A percentile compares a stretch with the other conserved stretches of the same genome.
These are phyloP conservation scores for Nicotiana knightiana DNA, from an alignment of 257 asterid species.

Conservation along the genomic window DNA sequence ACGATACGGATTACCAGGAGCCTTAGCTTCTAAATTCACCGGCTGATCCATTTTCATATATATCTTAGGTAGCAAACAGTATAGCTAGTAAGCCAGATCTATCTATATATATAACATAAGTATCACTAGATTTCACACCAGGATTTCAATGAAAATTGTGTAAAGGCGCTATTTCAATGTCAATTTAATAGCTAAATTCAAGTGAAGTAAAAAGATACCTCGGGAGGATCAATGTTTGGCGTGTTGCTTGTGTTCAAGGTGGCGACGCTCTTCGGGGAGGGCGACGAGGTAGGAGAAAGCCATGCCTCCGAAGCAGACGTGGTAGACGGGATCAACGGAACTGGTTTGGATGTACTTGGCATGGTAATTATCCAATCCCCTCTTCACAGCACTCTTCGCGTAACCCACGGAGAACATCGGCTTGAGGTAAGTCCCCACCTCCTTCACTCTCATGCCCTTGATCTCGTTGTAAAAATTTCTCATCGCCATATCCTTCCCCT, in stretches of 20 bases:
- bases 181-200: background rate
- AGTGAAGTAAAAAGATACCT: background rate
- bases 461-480: constrained; percentile 60
- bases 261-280: constrained; percentile 98
- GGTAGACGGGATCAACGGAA: constrained; percentile 57
- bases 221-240: constrained; percentile 6
- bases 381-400: constrained; percentile 36
- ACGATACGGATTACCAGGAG: background rate
- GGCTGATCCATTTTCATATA: background rate
- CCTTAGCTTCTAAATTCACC: background rate
- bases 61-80: background rate
- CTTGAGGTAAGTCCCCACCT: constrained; percentile 61
- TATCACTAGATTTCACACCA: background rate
- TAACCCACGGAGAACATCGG: constrained; percentile 46
- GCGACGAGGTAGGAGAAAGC: constrained; percentile 73
- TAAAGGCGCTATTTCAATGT: background rate
- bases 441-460: constrained; percentile 73
- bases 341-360: constrained; percentile 69
- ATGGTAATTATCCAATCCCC: constrained; percentile 53
- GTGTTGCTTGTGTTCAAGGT: constrained; percentile 66
- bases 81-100: background rate
- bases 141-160: background rate
- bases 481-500: constrained; percentile 48
- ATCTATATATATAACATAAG: background rate
- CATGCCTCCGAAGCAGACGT: constrained; percentile 88